Base-by-base conservation (phyloP, 331 rosid genomes). In the Telfairia occidentalis region DNA sequence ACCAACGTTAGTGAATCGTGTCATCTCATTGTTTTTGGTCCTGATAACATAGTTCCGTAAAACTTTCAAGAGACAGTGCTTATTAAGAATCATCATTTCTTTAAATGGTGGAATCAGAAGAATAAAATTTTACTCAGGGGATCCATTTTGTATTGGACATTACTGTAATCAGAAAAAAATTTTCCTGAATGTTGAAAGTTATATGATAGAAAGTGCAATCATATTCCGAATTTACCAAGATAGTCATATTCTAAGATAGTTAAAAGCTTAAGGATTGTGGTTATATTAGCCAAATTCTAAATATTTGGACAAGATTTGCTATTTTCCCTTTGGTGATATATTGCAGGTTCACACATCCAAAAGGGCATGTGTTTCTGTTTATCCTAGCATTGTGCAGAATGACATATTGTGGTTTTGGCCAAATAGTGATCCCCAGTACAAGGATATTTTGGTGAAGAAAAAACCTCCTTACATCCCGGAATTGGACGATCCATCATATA, bases 381-480 rank as follows among this genome's bases (percentile, higher is more conserved):
- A 91, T 74, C 96, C 98, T 64, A 85, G 87, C 58, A 84, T 81
- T 0, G 91, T 88, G 82, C 97, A 93, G 80, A 84, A 89, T 78
- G 84, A 81, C 70, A 84, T 91, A 30, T 70, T 93, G 30, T 91
- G 97, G 97, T 93, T 93, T 77, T 93, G 97, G 98, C 98, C 97
- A 26, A 93, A 79, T 70, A 43, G 85, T 42, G 92, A 93, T 79
- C 92, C 96, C 79, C 89, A 84, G 73, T 88, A 84, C 82, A 82
- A 85, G 83, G 95, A 88, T 38, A 84, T 93, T 82, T 86, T 87
- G 26, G 32, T 53, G 35, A 78, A 80, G 71, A 83, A 85, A 64
- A 88, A 40, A 16, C 95, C 97, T 6, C 95, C 96, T 34, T 85
- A 53, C 82, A 77, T 91, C 29, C 82, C 91, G 21, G 90, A 93